Percentiles rank a stretch among this genome's conserved stretches.
Evolutionary conservation across 139 green algal species (phyloP).

Genomic region (Edaphochlamys debaryana): DNA sequence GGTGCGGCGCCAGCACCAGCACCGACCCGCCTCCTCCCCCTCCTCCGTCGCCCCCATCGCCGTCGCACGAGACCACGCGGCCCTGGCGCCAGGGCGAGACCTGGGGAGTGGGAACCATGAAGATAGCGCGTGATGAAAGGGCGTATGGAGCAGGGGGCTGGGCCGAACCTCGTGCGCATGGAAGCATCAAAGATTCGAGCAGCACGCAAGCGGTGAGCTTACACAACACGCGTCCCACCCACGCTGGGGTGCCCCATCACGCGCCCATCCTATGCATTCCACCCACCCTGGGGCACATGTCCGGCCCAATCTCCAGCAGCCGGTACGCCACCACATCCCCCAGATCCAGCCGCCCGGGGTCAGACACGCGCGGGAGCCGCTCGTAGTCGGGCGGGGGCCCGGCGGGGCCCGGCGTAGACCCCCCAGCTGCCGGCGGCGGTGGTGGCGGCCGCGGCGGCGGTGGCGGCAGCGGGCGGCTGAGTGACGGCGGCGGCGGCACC

Average conservation of each 20-base stretch:
- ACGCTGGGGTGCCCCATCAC: too few relatives aligned
- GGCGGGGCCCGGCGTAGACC: background rate
- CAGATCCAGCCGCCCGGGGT: background rate
- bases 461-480: background rate
- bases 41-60: background rate
- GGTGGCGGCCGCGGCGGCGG: background rate
- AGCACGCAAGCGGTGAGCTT: too few relatives aligned
- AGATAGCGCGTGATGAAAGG: too few relatives aligned
- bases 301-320: slow-evolving; percentile 18
- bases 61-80: background rate
- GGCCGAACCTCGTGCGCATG: background rate
- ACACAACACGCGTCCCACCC: too few relatives aligned
- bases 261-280: too few relatives aligned
- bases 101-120: too few relatives aligned
- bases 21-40: too few relatives aligned
- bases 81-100: slow-evolving; percentile 14
- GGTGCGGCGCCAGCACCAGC: slow-evolving; percentile 21
- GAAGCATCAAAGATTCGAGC: too few relatives aligned
- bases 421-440: background rate
- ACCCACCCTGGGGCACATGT: slow-evolving; percentile 35
- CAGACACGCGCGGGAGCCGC: background rate
- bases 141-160: too few relatives aligned
- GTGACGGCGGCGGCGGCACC: background rate
- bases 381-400: background rate
- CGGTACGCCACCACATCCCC: slow-evolving; percentile 31